Evolutionary conservation across 2,329 filamentous ascomycete genomes (phyloP).

Genomic region (Phyllosticta citrichinensis): DNA sequence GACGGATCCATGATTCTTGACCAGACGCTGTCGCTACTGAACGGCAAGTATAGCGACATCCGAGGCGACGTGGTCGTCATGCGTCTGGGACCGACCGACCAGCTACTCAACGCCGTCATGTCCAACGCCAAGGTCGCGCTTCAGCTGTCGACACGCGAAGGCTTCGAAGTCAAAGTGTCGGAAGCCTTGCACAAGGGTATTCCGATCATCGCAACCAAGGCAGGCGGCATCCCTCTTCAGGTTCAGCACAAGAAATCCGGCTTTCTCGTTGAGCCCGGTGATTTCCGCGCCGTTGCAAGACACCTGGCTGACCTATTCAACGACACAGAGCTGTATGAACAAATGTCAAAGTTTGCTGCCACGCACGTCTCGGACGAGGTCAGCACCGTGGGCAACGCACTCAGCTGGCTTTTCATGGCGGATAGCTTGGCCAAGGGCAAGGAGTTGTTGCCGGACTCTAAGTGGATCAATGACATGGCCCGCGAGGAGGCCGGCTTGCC

Average conservation of each 20-base stretch:
- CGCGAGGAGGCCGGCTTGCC: constrained; percentile 52
- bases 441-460: constrained; percentile 47
- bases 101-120: constrained; percentile 67
- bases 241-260: constrained; percentile 62
- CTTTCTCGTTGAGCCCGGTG: constrained; percentile 62
- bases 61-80: constrained; percentile 58
- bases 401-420: constrained; percentile 70
- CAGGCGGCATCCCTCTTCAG: constrained; percentile 74
- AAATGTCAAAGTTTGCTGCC: constrained; percentile 55
- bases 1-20: constrained; percentile 66
- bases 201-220: constrained; percentile 63
- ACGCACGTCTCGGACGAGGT: constrained; percentile 70
- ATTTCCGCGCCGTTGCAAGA: constrained; percentile 58
- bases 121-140: constrained; percentile 63
- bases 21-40: constrained; percentile 57
- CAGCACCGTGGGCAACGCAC: constrained; percentile 66
- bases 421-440: constrained; percentile 52
- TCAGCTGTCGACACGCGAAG: constrained; percentile 71
- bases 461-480: constrained; percentile 67
- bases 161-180: constrained; percentile 79
- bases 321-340: constrained; percentile 53
- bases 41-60: constrained; percentile 43
- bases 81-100: constrained; percentile 67
- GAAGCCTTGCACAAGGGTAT: constrained; percentile 73
- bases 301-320: constrained; percentile 58